Conservation (phyloP, 257 asterid genomes). For the Nicotiana attenuata region DNA sequence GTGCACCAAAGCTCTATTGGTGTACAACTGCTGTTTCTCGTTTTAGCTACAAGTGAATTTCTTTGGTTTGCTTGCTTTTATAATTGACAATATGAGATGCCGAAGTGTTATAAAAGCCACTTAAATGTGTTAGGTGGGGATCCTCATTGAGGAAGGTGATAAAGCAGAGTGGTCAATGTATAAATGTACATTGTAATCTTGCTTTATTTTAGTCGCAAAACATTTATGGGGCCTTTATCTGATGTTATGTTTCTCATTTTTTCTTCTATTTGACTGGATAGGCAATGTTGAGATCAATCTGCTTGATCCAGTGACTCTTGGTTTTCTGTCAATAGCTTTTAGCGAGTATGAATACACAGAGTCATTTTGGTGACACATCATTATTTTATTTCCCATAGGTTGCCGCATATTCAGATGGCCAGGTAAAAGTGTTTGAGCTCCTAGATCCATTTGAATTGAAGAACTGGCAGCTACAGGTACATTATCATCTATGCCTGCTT, state of each 20-base stretch:
- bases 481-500: background rate
- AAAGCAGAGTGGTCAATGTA: background rate
- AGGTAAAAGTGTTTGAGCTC: constrained; percentile 68
- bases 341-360: background rate
- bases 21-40: background rate
- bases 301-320: background rate
- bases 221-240: background rate
- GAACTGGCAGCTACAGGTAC: constrained; percentile 88
- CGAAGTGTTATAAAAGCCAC: background rate
- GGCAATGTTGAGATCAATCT: background rate
- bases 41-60: too few species aligned
- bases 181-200: background rate
- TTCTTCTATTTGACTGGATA: background rate
- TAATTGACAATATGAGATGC: background rate
- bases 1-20: background rate
- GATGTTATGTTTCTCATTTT: background rate
- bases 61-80: background rate
- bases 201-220: background rate
- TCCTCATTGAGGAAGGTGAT: background rate
- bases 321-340: background rate
- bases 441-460: constrained; percentile 75
- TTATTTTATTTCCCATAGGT: constrained; percentile 38
- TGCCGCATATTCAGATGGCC: constrained; percentile 84
- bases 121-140: background rate
- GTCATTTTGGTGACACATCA: background rate